Evolutionary conservation across 805 yeast genomes (phyloP), one percentile per base, ranked within the genome.

Genomic region (Ogataea siamensis): DNA sequence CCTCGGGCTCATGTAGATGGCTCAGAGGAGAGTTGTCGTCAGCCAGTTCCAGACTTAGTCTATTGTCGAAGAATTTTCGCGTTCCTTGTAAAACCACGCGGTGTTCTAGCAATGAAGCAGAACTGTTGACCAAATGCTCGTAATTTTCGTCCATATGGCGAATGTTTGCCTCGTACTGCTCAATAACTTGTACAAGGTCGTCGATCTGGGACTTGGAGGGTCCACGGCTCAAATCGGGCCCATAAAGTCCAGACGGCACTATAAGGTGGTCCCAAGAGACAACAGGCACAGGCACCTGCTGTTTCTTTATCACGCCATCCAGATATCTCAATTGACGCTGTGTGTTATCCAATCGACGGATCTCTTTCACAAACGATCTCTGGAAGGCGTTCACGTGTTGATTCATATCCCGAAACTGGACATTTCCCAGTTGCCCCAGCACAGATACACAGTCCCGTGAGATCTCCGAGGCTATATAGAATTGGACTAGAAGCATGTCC

Each of bases 401-500:
- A 63, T 93, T 93, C 67, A 87, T 70, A 62, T 93, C 99, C 35
- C 95, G 71, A 61, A 93, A 87, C 56, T 94, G 96, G 18, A 93
- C 75, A 43, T 78, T 67, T 17, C 95, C 94, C 58, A 87, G 68
- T 49, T 86, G 87, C 4, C 99, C 99, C 24, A 93, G 68, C 18
- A 86, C 77, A 41, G 87, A 76, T n/a, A 88, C 82, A 25, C 87
- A 78, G 43, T 88, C 95, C 46, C 97, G 71, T 6, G 95, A 78
- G 29, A 85, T 81, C 64, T 93, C 99, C 18, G 86, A 80, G 7
- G 98, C 91, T 43, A 93, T 78, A 62, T 87, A 91, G 51, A 93
- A 71, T 68, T 93, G 96, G 37, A 91, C 84, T 53, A 89, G 75
- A 33, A 95, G 78, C 98, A 93, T 94, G 56, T 86, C 95, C 82